These are phyloP conservation scores for Periconia sp. DNA, from an alignment of 2,329 filamentous ascomycete genomes.

Conservation along the genomic window DNA sequence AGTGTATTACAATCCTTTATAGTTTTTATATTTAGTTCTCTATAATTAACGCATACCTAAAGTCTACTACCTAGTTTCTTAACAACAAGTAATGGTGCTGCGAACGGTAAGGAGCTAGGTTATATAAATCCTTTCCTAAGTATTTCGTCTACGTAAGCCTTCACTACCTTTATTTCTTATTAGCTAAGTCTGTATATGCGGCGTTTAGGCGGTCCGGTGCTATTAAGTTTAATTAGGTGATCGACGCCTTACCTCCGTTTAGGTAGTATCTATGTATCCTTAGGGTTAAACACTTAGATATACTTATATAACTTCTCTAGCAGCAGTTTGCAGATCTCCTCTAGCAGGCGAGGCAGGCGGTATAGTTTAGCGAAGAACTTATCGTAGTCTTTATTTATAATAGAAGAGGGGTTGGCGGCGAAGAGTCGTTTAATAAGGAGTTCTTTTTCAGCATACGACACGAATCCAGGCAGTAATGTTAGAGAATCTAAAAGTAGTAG, in stretches of 20 bases:
- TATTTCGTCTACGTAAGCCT: neutral
- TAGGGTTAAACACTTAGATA: neutral
- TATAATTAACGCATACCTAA: slow-evolving; percentile 41
- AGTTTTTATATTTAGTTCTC: slow-evolving; percentile 37
- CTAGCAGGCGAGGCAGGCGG: too few species aligned
- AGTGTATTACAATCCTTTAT: slow-evolving; percentile 38
- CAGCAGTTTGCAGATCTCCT: too few species aligned
- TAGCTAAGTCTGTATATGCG: neutral
- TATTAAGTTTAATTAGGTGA: neutral
- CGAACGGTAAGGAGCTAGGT: slow-evolving; percentile 5
- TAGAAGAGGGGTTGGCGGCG: neutral
- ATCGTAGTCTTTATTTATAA: neutral
- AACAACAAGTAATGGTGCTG: slow-evolving; percentile 6
- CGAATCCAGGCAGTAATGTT: too few species aligned
- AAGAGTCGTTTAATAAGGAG: neutral
- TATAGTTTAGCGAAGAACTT: neutral
- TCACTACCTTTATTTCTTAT: neutral
- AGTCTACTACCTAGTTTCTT: slow-evolving; percentile 27
- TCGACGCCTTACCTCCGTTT: neutral
- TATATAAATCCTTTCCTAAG: neutral
- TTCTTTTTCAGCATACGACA: neutral
- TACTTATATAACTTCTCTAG: too few species aligned
- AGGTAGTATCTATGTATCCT: neutral
- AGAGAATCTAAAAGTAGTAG: too few species aligned
- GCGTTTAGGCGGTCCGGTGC: neutral